Base-by-base conservation (phyloP, 1,139 yeast species). In the Yamadazyma songkhlaensis region DNA sequence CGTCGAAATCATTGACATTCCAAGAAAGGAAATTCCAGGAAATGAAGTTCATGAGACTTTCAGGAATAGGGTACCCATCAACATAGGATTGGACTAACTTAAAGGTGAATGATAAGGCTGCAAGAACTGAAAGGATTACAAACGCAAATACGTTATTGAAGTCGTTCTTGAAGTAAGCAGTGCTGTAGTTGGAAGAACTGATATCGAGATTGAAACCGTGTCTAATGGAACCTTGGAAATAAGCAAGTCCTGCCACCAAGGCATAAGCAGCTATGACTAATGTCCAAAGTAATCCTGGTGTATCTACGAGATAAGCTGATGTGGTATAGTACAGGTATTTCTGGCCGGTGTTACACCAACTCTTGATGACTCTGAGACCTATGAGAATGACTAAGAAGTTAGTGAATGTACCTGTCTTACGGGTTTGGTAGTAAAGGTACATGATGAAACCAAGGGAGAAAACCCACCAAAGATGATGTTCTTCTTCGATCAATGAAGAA, bases 391-490 rank as follows among this genome's bases (percentile, higher is more conserved):
- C 36, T 7, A 64, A 23, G 39, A 73, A 52, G 9, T 47, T 42
- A 3, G 10, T 17, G 1, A 40, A 30, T 5, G 41, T 39, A 20
- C 44, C 43, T 24, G 43, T 45, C 3, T 38, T 43, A 41, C 28
- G 36, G 38, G 24, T 47, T 46, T 37, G 24, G 17, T 32, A 23
- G 22, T 32, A 20, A 31, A 45, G 55, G 29, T 37, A 55, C 17
- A 30, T 38, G 15, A 40, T 42, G 11, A 47, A 54, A 34, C 70
- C 36, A 0, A 78, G 61, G 0, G 77, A 63, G 12, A 81, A 67
- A 74, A 92, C 84, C 86, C 95, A 92, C 99, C 99, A 92, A 11
- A 89, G 62, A 55, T 89, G 97, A 54, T 92, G 96, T 53, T 92
- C 99, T 57, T 92, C 99, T 52, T 92, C 99, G n/a, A 92, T 85